Evolutionary conservation across 2,329 filamentous ascomycete genomes (phyloP), one percentile per base, ranked within the genome.

Genomic region (Aspergillus amoenus): DNA sequence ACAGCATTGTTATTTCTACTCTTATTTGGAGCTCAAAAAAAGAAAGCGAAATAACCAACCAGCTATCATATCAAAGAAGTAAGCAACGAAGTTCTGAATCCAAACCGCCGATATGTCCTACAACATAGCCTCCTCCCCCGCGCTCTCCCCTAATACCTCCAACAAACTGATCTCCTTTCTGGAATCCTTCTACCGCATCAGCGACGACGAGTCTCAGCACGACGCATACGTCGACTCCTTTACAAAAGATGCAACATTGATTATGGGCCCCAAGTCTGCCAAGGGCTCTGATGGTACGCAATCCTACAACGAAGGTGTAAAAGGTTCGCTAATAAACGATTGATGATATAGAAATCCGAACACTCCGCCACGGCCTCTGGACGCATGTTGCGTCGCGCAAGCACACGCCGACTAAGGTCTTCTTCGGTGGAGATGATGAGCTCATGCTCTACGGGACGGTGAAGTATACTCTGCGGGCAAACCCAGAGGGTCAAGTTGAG

Each of bases 371-470:
- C 32, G 65, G 66, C 1, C 66, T 75, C 43, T 75, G 73, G 73
- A 70, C 70, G 18, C 68, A 73, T 46, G 71, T 75, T 21, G 64
- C 66, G 2, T 64, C 66, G 6, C 71, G 73, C n/a, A 65, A 64
- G 53, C 73, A 75, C 53, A 60, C 56, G 3, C 69, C 71, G 0
- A 47, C 56, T 7, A 67, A 63, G 15, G 64, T 74, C 50, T 75
- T 65, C 44, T 75, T 74, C 53, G 63, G 69, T 21, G 68, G 63
- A 6, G 60, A 68, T 7, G 57, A 70, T 45, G 72, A 74, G 60
- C 64, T 75, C 47, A 75, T 75, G 73, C 65, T 75, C 7, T 69
- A 73, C 40, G 73, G 73, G 15, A 71, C 65, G 3, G 73, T 75
- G 32, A 66, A 52, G 47, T 75, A 75, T 60, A 64, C 65, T 42